phyloP scores from a whole-genome alignment of 169 alveolate species.

The Plasmodium chabaudi region DNA sequence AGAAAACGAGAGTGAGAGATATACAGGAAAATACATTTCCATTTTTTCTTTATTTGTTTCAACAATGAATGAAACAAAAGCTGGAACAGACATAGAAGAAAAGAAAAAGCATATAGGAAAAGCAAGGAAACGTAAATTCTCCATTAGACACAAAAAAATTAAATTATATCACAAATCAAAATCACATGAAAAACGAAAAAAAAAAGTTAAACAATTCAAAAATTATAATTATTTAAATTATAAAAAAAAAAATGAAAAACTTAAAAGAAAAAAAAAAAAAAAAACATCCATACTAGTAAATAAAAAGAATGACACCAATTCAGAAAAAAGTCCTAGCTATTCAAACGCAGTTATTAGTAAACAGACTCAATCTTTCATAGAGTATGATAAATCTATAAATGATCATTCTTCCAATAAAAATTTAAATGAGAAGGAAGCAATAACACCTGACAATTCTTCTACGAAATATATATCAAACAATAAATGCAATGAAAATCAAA shows the following conservation, averaged over 20 bases:
- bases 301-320: no score
- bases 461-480: no score
- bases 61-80: slow-evolving; percentile 9
- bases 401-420: no score
- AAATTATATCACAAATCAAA: slow-evolving; percentile 3
- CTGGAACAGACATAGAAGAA: slow-evolving; percentile 8
- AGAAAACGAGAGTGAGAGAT: no score
- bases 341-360: no score
- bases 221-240: slow-evolving; percentile 9
- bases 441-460: no score
- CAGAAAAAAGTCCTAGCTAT: no score
- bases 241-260: slow-evolving; percentile 13
- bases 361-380: no score
- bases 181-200: slow-evolving; percentile 37
- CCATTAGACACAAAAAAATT: slow-evolving; percentile 31
- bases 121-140: neutral
- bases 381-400: no score
- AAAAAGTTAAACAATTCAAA: slow-evolving; percentile 7
- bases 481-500: no score
- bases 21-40: neutral
- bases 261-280: slow-evolving; percentile 5
- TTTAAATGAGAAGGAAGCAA: no score
- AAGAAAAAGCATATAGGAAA: slow-evolving; percentile 1
- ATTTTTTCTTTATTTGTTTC: neutral
- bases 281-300: neutral